A percentile compares a stretch with the other conserved stretches of the same genome.
phyloP scores from a whole-genome alignment of 2,329 filamentous ascomycete species.

The Microdochium paspali region DNA sequence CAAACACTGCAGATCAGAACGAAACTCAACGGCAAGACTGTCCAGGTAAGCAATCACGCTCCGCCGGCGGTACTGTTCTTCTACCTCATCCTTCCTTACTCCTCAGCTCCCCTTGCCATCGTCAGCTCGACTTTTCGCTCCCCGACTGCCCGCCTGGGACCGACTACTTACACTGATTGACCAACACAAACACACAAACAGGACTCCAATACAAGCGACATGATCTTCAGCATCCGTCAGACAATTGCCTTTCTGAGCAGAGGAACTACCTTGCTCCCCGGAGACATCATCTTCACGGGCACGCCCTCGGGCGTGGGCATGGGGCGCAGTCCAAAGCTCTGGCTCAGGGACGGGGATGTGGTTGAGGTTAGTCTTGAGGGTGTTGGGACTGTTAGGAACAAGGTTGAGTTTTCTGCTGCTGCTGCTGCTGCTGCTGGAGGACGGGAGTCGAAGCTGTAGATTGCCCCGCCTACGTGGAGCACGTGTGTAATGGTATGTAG shows the following conservation, averaged over 20 bases:
- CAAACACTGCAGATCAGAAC: conserved; percentile 47
- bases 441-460: neutral
- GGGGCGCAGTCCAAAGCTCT: conserved; percentile 56
- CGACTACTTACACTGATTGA: too few species aligned
- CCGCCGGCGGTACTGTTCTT: too few species aligned
- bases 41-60: conserved; percentile 40
- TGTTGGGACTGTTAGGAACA: conserved; percentile 51
- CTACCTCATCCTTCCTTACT: too few species aligned
- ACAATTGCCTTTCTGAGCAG: conserved; percentile 50
- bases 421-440: too few species aligned
- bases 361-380: conserved; percentile 60
- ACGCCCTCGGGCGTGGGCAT: conserved; percentile 64
- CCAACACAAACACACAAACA: too few species aligned
- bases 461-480: neutral
- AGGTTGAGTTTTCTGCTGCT: conserved; percentile 30
- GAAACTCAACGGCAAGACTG: conserved; percentile 46
- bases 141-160: too few species aligned
- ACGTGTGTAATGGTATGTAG: too few species aligned
- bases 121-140: too few species aligned
- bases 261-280: conserved; percentile 53
- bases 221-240: conserved; percentile 54
- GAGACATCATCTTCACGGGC: conserved; percentile 58
- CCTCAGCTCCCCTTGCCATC: too few species aligned
- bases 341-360: conserved; percentile 61
- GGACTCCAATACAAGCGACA: conserved; percentile 47